A percentile compares a stretch with the other conserved stretches of the same genome.
Evolutionary conservation across 2,329 filamentous ascomycete genomes (phyloP).

Genomic region (Colletotrichum sidae): DNA sequence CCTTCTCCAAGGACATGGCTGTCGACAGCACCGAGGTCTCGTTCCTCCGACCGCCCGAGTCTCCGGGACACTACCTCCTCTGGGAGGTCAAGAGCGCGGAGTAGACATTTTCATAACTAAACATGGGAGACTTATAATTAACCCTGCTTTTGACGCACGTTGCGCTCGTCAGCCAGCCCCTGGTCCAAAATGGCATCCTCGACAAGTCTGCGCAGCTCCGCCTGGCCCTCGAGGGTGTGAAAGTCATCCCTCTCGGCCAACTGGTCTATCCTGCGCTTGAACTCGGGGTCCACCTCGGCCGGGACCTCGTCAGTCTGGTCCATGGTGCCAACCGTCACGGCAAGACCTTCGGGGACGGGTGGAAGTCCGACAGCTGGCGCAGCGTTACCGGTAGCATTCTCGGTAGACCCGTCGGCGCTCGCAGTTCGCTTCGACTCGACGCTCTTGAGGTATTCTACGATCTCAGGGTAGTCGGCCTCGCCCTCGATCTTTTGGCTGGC

Average conservation of each 20-base stretch:
- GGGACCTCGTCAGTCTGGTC: slow-evolving; percentile 69
- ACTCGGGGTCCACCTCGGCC: slow-evolving; percentile 80
- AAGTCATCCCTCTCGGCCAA: slow-evolving; percentile 87
- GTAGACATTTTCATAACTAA: not conserved
- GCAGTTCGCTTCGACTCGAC: slow-evolving; percentile 46
- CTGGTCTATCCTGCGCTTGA: slow-evolving; percentile 88
- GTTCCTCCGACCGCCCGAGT: slow-evolving; percentile 63
- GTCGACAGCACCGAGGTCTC: slow-evolving; percentile 62
- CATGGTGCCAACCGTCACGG: slow-evolving; percentile 82
- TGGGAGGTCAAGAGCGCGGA: slow-evolving; percentile 67
- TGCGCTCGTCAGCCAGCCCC: slow-evolving; percentile 71
- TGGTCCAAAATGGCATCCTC: slow-evolving; percentile 82
- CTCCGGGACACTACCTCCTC: slow-evolving; percentile 66
- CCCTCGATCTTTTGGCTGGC: slow-evolving; percentile 83
- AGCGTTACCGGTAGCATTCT: slow-evolving; percentile 14
- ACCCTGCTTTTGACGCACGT: slow-evolving; percentile 70
- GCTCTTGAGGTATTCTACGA: slow-evolving; percentile 75
- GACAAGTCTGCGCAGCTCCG: slow-evolving; percentile 81
- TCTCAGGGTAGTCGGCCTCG: slow-evolving; percentile 81
- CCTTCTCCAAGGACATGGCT: slow-evolving; percentile 59
- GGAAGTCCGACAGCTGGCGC: slow-evolving; percentile 59
- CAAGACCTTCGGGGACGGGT: slow-evolving; percentile 79
- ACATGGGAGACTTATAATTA: slow-evolving; percentile 50
- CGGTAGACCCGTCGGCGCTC: slow-evolving; percentile 44
- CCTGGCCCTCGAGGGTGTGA: slow-evolving; percentile 82